These are phyloP conservation scores for Pancytospora philotis DNA, from an alignment of 371 early-diverging fungal genomes.

Conservation along the genomic window DNA sequence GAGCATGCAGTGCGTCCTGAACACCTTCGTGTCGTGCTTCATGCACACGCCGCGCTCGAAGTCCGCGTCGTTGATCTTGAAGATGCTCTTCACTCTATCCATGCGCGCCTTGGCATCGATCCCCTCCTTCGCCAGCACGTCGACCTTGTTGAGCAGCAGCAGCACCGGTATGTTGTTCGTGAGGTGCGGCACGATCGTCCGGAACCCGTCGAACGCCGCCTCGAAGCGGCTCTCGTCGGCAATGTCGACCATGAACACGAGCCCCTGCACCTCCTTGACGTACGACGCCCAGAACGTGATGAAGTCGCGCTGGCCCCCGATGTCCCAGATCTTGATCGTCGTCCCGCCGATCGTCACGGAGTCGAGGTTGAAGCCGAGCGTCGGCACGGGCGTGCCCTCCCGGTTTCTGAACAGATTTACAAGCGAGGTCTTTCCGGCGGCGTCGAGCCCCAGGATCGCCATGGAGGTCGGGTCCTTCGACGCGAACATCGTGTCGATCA, in stretches of 20 bases:
- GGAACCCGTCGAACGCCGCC: constrained; percentile 66
- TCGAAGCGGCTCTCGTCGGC: constrained; percentile 76
- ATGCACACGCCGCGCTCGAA: not conserved
- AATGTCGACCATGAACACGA: constrained; percentile 84
- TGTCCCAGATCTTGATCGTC: constrained; percentile 60
- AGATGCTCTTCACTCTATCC: not conserved
- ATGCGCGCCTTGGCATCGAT: constrained; percentile 11
- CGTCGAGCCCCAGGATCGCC: constrained; percentile 66
- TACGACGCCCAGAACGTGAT: constrained; percentile 60
- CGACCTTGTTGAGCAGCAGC: constrained; percentile 47
- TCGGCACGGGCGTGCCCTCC: constrained; percentile 80
- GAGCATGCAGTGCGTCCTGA: not conserved
- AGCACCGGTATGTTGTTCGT: constrained; percentile 39
- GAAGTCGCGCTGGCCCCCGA: constrained; percentile 62
- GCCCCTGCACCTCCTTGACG: constrained; percentile 59
- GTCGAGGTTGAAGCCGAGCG: constrained; percentile 63
- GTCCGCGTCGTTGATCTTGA: not conserved
- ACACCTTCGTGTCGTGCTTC: constrained; percentile 7
- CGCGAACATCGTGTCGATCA: not conserved
- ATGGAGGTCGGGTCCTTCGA: constrained; percentile 37
- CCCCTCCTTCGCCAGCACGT: constrained; percentile 28
- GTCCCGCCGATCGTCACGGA: constrained; percentile 55
- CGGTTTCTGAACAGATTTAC: constrained; percentile 72
- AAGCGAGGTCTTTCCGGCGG: constrained; percentile 66
- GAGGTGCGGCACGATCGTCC: constrained; percentile 49